Conservation (phyloP, 352 stramenopile species). For the Elongisporangium prolatum region DNA sequence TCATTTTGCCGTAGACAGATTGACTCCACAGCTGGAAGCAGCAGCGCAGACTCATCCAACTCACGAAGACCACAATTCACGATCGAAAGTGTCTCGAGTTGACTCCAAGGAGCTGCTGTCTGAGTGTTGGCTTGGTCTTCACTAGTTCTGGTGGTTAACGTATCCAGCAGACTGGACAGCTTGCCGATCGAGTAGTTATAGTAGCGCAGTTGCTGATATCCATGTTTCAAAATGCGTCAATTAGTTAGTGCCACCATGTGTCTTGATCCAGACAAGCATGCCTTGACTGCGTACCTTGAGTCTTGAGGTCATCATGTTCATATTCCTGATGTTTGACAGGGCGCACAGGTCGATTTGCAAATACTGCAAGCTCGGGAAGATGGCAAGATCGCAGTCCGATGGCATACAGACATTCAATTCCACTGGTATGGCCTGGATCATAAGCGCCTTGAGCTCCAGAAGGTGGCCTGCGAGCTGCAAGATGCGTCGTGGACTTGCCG, state of each 20-base stretch:
- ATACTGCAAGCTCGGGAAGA: constrained; percentile 14
- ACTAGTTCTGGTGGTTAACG: background rate
- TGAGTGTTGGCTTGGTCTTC: background rate
- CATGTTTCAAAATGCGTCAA: background rate
- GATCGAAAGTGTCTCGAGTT: constrained; percentile 14
- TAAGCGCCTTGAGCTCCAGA: constrained; percentile 11
- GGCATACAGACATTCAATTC: constrained; percentile 6
- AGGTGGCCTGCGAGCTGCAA: constrained; percentile 11
- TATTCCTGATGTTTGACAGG: constrained; percentile 3
- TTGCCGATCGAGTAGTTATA: constrained; percentile 5
- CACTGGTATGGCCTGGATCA: constrained; percentile 1
- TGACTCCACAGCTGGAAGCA: constrained; percentile 9
- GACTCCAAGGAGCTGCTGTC: constrained; percentile 3
- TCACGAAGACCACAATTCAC: constrained; percentile 9
- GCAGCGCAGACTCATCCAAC: constrained; percentile 9
- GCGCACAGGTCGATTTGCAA: constrained; percentile 8
- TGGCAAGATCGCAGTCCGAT: constrained; percentile 10
- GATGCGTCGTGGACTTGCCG: constrained; percentile 9
- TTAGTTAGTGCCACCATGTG: too few species aligned
- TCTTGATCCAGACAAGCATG: background rate
- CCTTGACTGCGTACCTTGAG: constrained; percentile 4
- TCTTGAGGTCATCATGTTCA: constrained; percentile 4
- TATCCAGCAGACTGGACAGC: constrained; percentile 6
- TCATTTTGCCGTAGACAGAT: constrained; percentile 11
- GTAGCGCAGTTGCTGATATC: constrained; percentile 8